These are phyloP conservation scores for Xylaria bambusicola DNA, from an alignment of 495 filamentous ascomycete genomes.

Conservation along the genomic window DNA sequence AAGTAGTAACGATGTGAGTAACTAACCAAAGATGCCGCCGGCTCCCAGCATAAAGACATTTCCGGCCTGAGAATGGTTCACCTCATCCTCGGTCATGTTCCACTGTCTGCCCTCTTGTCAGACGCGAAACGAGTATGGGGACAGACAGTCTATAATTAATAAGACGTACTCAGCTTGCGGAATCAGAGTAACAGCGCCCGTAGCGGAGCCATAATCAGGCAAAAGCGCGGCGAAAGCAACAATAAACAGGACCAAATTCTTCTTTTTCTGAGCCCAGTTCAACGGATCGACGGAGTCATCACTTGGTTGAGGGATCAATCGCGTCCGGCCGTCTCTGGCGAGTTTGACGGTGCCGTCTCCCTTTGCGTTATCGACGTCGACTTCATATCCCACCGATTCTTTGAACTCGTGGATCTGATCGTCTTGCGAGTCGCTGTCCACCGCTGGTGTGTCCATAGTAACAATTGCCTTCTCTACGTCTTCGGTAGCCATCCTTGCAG, in stretches of 20 bases:
- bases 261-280: constrained; percentile 57
- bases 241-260: constrained; percentile 56
- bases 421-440: background rate
- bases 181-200: constrained; percentile 55
- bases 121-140: background rate
- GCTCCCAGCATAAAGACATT: constrained; percentile 61
- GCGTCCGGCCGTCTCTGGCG: constrained; percentile 46
- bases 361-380: constrained; percentile 28
- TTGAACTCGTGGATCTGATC: constrained; percentile 31
- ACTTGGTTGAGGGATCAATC: constrained; percentile 63
- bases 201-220: constrained; percentile 59
- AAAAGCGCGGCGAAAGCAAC: constrained; percentile 57
- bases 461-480: constrained; percentile 1
- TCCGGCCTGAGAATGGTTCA: constrained; percentile 58
- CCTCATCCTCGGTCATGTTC: constrained; percentile 48
- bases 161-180: constrained; percentile 48
- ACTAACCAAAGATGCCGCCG: constrained; percentile 52
- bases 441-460: background rate
- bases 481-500: constrained; percentile 1
- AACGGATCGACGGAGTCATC: constrained; percentile 59
- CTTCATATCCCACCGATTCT: constrained; percentile 39
- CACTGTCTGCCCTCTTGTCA: constrained; percentile 34
- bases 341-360: constrained; percentile 36
- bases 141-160: background rate
- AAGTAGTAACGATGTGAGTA: background rate